A percentile compares a stretch with the other conserved stretches of the same genome.
Conservation (phyloP, 1,284 basidiomycete genomes). For the Leccinum solheimii region DNA sequence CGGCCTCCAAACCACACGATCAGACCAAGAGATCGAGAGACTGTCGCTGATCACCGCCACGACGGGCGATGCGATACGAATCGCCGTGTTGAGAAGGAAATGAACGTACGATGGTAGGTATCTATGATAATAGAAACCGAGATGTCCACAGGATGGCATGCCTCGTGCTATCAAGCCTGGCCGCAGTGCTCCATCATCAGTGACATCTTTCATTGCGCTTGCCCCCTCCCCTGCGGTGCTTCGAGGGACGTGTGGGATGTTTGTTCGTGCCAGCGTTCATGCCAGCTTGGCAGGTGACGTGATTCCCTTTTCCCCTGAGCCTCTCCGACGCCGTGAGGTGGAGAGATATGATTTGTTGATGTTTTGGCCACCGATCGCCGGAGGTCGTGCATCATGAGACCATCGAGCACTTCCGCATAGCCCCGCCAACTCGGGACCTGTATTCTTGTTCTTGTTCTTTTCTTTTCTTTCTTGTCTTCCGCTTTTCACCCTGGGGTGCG, state of each 20-base stretch:
- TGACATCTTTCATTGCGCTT: background rate
- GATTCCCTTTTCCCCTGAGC: background rate
- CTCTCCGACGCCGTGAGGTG: background rate
- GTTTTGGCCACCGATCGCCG: background rate
- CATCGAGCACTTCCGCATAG: background rate
- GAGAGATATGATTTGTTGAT: background rate
- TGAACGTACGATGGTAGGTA: background rate
- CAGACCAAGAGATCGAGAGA: background rate
- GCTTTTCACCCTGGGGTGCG: background rate
- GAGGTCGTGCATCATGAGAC: background rate
- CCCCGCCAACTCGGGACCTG: background rate
- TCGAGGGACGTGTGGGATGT: background rate
- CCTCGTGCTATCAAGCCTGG: conserved; percentile 8
- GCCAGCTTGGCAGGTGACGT: background rate
- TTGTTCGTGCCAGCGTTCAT: conserved; percentile 1
- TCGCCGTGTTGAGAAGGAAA: conserved; percentile 11
- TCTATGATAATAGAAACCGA: conserved; percentile 2
- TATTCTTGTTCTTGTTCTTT: background rate
- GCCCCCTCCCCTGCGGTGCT: background rate
- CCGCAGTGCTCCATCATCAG: background rate
- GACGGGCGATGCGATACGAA: background rate
- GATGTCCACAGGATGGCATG: conserved; percentile 6
- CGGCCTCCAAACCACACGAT: background rate
- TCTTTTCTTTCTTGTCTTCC: background rate
- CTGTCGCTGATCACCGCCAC: conserved; percentile 2